These are phyloP conservation scores for Acephala macrosclerotiorum DNA, from an alignment of 2,329 filamentous ascomycete genomes.

Conservation along the genomic window DNA sequence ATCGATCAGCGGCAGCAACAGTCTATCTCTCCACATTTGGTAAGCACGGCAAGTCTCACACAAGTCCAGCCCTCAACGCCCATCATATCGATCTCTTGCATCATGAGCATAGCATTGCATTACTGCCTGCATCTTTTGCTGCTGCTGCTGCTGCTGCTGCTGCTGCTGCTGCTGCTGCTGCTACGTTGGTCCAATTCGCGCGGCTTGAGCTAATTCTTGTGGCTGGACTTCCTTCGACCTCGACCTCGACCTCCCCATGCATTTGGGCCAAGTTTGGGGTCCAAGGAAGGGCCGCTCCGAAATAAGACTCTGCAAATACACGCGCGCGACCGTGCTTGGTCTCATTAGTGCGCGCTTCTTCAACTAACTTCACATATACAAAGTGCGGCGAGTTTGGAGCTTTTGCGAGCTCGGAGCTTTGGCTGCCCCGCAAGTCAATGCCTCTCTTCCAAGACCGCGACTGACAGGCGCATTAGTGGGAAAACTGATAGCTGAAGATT, in stretches of 20 bases:
- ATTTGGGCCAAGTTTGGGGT: constrained; percentile 17
- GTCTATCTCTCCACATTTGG: background rate
- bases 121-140: constrained; percentile 11
- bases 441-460: background rate
- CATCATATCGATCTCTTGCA: background rate
- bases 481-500: background rate
- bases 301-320: constrained; percentile 9
- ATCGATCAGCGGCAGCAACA: background rate
- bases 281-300: constrained; percentile 18
- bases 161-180: background rate
- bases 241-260: too few species aligned
- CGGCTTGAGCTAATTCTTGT: background rate
- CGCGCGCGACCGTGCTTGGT: constrained; percentile 1
- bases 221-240: constrained; percentile 8
- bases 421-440: background rate
- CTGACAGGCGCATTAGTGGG: constrained; percentile 19
- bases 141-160: background rate
- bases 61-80: background rate
- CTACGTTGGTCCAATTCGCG: background rate
- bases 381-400: constrained; percentile 2
- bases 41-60: background rate
- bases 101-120: constrained; percentile 7
- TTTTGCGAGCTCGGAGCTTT: too few species aligned
- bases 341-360: constrained; percentile 19
- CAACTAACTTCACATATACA: constrained; percentile 14